Percentiles rank a stretch among this genome's conserved stretches.
These are phyloP conservation scores for Ambrosiella beaveri DNA, from an alignment of 2,329 filamentous ascomycete genomes.

Conservation along the genomic window DNA sequence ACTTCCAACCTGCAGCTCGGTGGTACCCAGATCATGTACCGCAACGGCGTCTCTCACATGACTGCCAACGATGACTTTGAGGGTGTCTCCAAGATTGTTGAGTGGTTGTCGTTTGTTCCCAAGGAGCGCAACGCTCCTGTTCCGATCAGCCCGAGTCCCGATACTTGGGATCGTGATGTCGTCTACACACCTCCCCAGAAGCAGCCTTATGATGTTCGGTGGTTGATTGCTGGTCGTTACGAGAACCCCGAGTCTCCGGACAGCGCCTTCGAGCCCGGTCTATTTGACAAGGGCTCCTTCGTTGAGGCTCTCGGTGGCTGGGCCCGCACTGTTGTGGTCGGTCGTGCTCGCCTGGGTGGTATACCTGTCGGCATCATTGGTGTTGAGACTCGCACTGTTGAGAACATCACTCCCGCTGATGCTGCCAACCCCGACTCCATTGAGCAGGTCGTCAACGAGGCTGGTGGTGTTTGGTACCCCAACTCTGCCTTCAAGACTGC, in stretches of 20 bases:
- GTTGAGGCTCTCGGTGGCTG: conserved; percentile 92
- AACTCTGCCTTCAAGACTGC: conserved; percentile 99
- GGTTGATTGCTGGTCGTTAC: conserved; percentile 69
- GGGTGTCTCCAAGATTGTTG: conserved; percentile 91
- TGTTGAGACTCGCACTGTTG: conserved; percentile 86
- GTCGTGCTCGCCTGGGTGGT: conserved; percentile 86
- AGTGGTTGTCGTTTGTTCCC: conserved; percentile 94
- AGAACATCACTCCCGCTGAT: conserved; percentile 92
- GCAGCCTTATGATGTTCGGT: conserved; percentile 80
- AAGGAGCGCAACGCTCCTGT: conserved; percentile 88
- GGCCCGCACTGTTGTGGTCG: conserved; percentile 92
- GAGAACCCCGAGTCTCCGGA: conserved; percentile 44
- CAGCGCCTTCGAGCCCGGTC: conserved; percentile 56
- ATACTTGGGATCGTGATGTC: conserved; percentile 86
- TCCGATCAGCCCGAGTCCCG: conserved; percentile 72
- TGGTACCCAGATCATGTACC: conserved; percentile 99
- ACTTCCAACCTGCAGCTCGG: conserved; percentile 97
- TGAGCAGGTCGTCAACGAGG: conserved; percentile 85
- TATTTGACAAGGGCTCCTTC: conserved; percentile 95
- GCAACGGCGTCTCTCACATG: conserved; percentile 98
- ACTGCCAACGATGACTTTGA: conserved; percentile 95
- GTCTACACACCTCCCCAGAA: conserved; percentile 66
- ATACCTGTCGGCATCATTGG: conserved; percentile 98
- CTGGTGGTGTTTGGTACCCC: conserved; percentile 98
- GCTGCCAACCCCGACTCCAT: conserved; percentile 97